Evolutionary conservation across 2,329 filamentous ascomycete species (phyloP).

Genomic region (Exophiala dermatitidis): DNA sequence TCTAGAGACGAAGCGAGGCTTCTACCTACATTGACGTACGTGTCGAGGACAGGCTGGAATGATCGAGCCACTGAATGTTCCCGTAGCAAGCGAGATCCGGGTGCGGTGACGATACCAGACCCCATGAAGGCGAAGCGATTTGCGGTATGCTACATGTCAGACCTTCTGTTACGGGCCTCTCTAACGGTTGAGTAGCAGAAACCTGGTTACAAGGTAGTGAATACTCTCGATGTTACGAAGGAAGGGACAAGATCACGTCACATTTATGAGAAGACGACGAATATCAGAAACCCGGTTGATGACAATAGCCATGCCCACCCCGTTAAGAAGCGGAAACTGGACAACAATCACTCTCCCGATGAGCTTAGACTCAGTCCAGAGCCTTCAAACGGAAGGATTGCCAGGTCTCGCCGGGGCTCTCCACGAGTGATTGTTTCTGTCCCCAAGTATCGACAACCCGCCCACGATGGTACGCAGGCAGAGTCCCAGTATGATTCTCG

Average conservation of each 20-base stretch:
- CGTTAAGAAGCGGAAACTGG: constrained; percentile 15
- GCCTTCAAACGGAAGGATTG: not conserved
- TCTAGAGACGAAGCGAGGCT: constrained; percentile 15
- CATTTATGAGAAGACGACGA: constrained; percentile 4
- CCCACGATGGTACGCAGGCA: not conserved
- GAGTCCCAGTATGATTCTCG: not conserved
- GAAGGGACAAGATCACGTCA: not conserved
- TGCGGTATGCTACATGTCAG: constrained; percentile 5
- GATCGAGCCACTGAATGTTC: constrained; percentile 3
- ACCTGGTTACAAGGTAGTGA: constrained; percentile 1
- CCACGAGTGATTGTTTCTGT: not conserved
- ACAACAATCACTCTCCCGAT: constrained; percentile 11
- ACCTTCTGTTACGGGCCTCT: not conserved
- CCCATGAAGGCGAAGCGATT: constrained; percentile 10
- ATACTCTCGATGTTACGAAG: constrained; percentile 1
- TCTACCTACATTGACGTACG: constrained; percentile 13
- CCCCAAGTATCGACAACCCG: not conserved
- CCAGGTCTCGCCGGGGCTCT: not conserved
- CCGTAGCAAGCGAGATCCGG: constrained; percentile 6
- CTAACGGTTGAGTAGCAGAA: constrained; percentile 3
- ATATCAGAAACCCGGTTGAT: not conserved
- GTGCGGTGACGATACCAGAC: constrained; percentile 8
- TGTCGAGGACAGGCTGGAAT: not conserved
- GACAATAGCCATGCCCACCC: constrained; percentile 12
- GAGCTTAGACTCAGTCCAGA: constrained; percentile 13